Percentiles rank a stretch among this genome's conserved stretches.
Evolutionary conservation across 768 basidiomycete species (phyloP).

Genomic region (Rhizopogon vesiculosus): DNA sequence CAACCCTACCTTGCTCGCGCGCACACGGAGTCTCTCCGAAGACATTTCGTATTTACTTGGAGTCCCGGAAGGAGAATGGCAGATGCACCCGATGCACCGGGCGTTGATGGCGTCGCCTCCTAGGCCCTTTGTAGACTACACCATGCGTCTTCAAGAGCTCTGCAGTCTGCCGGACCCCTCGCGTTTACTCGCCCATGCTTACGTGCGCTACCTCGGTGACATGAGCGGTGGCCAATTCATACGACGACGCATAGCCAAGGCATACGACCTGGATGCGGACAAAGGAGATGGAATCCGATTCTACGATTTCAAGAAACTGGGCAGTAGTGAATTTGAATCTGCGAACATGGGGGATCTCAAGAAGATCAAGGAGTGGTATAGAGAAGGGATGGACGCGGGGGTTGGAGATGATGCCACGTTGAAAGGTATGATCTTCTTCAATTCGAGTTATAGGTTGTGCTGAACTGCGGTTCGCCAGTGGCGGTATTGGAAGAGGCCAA

Average conservation of each 20-base stretch:
- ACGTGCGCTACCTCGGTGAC: slow-evolving; percentile 82
- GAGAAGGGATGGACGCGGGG: slow-evolving; percentile 32
- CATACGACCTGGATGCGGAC: slow-evolving; percentile 57
- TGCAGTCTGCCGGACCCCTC: slow-evolving; percentile 37
- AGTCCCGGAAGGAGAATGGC: slow-evolving; percentile 48
- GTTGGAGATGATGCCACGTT: slow-evolving; percentile 25
- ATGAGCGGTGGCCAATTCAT: slow-evolving; percentile 76
- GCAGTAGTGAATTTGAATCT: slow-evolving; percentile 29
- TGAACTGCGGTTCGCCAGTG: slow-evolving; percentile 21
- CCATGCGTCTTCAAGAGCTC: slow-evolving; percentile 47
- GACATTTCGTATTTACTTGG: slow-evolving; percentile 65
- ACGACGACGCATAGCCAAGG: slow-evolving; percentile 55
- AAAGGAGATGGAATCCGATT: slow-evolving; percentile 54
- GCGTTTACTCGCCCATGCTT: slow-evolving; percentile 68
- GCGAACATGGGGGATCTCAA: slow-evolving; percentile 58
- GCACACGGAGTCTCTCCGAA: slow-evolving; percentile 52
- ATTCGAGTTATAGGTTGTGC: background rate
- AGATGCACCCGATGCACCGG: slow-evolving; percentile 48
- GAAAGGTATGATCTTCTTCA: slow-evolving; percentile 20
- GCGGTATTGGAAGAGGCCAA: slow-evolving; percentile 45
- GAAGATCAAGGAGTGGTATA: slow-evolving; percentile 64
- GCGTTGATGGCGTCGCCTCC: slow-evolving; percentile 44
- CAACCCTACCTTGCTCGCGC: slow-evolving; percentile 63
- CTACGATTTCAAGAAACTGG: slow-evolving; percentile 62
- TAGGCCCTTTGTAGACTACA: slow-evolving; percentile 45